Evolutionary conservation across 345 rosid species (phyloP).

Genomic region (Arabidopsis arenosa): DNA sequence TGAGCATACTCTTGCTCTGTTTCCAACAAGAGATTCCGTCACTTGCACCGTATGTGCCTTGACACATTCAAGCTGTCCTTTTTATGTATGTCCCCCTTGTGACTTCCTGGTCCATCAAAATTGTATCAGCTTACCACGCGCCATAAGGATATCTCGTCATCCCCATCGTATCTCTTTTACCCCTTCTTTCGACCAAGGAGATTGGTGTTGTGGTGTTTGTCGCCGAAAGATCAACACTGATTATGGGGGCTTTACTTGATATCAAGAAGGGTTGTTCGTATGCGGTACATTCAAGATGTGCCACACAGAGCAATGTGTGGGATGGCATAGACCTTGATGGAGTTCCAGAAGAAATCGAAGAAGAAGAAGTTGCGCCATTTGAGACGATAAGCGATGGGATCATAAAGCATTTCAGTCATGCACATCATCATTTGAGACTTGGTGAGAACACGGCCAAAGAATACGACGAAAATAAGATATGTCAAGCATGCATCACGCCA

Average conservation of each 20-base stretch:
- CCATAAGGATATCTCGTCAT: constrained; percentile 19
- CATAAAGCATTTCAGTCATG: constrained; percentile 4
- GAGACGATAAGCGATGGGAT: not conserved
- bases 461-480: no score
- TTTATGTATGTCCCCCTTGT: not conserved
- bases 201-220: not conserved
- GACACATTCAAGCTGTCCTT: not conserved
- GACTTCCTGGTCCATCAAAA: not conserved
- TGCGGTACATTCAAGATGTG: not conserved
- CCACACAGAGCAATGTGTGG: not conserved
- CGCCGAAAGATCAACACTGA: not conserved
- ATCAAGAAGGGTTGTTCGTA: not conserved
- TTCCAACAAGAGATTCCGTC: not conserved
- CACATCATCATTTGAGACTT: no score
- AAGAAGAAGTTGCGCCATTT: not conserved
- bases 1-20: not conserved
- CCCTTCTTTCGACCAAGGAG: not conserved
- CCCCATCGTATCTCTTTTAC: not conserved
- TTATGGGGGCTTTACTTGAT: no score
- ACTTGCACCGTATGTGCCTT: not conserved
- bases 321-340: not conserved
- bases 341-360: no score
- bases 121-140: not conserved
- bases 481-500: no score
- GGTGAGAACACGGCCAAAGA: no score